A percentile compares a stretch with the other conserved stretches of the same genome.
These are phyloP conservation scores for Pestalotiopsis sp. DNA, from an alignment of 2,329 filamentous ascomycete species.

Conservation along the genomic window DNA sequence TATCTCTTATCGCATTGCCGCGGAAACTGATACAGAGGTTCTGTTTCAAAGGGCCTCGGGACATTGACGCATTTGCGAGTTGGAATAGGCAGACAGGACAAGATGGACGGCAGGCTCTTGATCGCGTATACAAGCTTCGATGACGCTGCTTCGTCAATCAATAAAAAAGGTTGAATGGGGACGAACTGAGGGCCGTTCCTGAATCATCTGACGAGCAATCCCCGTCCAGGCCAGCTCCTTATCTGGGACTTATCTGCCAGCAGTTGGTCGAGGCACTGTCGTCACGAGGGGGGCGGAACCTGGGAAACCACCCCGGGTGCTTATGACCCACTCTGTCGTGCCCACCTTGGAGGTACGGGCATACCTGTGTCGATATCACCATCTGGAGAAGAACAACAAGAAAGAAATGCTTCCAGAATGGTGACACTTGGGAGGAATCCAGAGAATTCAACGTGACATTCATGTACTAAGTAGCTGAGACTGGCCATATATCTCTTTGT, in stretches of 20 bases:
- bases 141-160: neutral
- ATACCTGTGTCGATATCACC: neutral
- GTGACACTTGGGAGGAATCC: neutral
- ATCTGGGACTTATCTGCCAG: neutral
- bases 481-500: neutral
- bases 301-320: conserved; percentile 2
- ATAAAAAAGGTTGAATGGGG: neutral
- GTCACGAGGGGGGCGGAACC: conserved; percentile 9
- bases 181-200: neutral
- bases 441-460: neutral
- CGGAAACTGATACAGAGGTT: neutral
- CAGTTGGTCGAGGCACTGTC: neutral
- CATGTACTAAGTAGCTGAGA: neutral
- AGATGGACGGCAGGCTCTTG: neutral
- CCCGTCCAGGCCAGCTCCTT: neutral
- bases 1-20: conserved; percentile 8
- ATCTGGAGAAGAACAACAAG: neutral
- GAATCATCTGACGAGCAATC: neutral
- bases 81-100: neutral
- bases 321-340: conserved; percentile 2
- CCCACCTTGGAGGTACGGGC: neutral
- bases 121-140: neutral
- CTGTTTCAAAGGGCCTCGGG: neutral
- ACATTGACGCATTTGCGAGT: neutral
- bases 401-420: neutral